Evolutionary conservation across 1,139 yeast species (phyloP), one percentile per base, ranked within the genome.

Genomic region (Meyerozyma athensensis): DNA sequence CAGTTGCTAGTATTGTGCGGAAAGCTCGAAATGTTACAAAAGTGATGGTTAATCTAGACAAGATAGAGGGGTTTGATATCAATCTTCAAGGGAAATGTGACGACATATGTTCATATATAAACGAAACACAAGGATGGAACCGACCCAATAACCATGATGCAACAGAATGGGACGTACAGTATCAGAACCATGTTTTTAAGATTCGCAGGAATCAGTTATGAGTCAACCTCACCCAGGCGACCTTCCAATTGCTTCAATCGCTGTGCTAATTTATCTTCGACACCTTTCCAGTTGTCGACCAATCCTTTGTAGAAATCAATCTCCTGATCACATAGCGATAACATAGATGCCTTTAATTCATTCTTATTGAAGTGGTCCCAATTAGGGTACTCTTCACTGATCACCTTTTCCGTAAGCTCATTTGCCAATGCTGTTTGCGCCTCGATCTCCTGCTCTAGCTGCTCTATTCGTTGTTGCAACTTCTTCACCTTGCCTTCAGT

Each of bases 341-440:
- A 65, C 63, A 92, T 70, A 2, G 94, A 75, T 28, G 70, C 69
- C 53, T 83, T 82, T 58, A 92, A 69, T 59, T 92, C 97, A 28
- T 71, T 65, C 31, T 86, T 77, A 58, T 89, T 90, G 48, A 86
- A 84, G 28, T 70, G 71, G 49, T 92, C 96, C 71, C 95, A 90
- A 45, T 82, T 76, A 6, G 83, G 80, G 46, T 86, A 85, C 56
- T 92, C 98, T 41, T 80, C 81, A 46, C 81, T 82, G 28, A 86
- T 82, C 7, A 86, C 79, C 47, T 77, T 70, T 50, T 79, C 81
- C 10, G 95, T 86, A 37, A 77, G 71, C 18, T 79, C 79, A 34
- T 80, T 59, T 7, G 70, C 73, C 39, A 70, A 39, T 33, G 58
- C 54, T 1, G 68, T 74, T 42, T 86, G 78, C 18, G 69, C 64